phyloP scores from a whole-genome alignment of 257 asterid genomes.

The Euphrasia confusa region DNA sequence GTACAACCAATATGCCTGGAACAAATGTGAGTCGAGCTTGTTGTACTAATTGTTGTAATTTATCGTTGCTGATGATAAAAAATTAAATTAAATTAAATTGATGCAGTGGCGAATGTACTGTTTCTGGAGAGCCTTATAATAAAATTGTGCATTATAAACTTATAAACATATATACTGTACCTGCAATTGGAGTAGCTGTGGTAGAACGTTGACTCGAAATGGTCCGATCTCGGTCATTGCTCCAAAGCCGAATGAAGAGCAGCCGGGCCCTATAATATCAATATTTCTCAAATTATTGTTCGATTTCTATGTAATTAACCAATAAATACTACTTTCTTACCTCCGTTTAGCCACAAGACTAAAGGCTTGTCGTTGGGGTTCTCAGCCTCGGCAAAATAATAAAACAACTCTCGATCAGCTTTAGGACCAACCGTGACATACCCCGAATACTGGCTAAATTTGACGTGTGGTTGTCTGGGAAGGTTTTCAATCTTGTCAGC shows the following conservation, averaged over 20 bases:
- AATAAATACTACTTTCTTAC: not conserved
- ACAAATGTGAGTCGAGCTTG: slow-evolving; percentile 32
- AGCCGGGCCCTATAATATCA: slow-evolving; percentile 56
- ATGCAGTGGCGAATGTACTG: slow-evolving; percentile 55
- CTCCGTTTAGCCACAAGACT: not conserved
- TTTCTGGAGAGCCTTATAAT: no score
- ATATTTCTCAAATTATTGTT: no score
- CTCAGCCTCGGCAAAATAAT: slow-evolving; percentile 1
- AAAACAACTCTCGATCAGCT: not conserved
- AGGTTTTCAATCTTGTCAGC: not conserved
- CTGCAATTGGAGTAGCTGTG: slow-evolving; percentile 50
- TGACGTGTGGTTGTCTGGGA: not conserved
- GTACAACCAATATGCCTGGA: slow-evolving; percentile 59
- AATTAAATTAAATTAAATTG: no score
- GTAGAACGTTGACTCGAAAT: slow-evolving; percentile 52
- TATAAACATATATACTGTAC: slow-evolving; percentile 14
- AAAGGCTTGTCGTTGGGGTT: not conserved
- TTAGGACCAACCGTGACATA: not conserved
- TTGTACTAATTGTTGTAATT: not conserved
- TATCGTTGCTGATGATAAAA: no score
- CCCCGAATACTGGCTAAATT: not conserved
- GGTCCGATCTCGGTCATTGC: slow-evolving; percentile 71
- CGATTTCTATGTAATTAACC: no score
- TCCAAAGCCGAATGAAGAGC: slow-evolving; percentile 67
- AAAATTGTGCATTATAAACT: no score